phyloP scores from a whole-genome alignment of 2,329 filamentous ascomycete genomes.

The Aspergillus sp. region DNA sequence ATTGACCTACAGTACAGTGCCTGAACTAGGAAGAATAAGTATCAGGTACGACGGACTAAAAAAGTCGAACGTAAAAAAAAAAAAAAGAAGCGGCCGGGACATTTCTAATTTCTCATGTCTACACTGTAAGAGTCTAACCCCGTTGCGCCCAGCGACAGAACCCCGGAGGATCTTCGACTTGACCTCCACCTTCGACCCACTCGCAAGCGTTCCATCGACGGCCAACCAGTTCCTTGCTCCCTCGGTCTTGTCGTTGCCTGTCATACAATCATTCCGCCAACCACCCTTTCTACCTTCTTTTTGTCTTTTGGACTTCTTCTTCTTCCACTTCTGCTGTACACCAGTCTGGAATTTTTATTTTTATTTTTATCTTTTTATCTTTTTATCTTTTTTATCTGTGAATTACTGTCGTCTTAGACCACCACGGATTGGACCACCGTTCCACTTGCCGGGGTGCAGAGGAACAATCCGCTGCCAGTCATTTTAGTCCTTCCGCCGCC shows the following conservation, averaged over 20 bases:
- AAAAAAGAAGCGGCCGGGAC: slow-evolving; percentile 8
- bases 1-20: no score
- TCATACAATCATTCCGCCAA: slow-evolving; percentile 11
- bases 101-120: slow-evolving; percentile 1
- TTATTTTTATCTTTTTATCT: no score
- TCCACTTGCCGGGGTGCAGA: background rate
- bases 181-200: slow-evolving; percentile 23
- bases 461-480: background rate
- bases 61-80: no score
- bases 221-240: slow-evolving; percentile 10
- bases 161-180: slow-evolving; percentile 24
- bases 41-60: background rate
- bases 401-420: no score
- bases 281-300: background rate
- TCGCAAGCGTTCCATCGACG: slow-evolving; percentile 17
- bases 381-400: no score
- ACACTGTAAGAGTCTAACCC: slow-evolving; percentile 3
- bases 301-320: background rate
- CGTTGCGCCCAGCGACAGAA: background rate
- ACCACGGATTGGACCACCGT: background rate
- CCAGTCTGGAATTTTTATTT: background rate
- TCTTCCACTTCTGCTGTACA: background rate
- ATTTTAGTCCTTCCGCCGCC: background rate
- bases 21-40: no score
- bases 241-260: slow-evolving; percentile 10